Base-by-base conservation (phyloP, 1,284 basidiomycete species). In the Microbotryum intermedium region DNA sequence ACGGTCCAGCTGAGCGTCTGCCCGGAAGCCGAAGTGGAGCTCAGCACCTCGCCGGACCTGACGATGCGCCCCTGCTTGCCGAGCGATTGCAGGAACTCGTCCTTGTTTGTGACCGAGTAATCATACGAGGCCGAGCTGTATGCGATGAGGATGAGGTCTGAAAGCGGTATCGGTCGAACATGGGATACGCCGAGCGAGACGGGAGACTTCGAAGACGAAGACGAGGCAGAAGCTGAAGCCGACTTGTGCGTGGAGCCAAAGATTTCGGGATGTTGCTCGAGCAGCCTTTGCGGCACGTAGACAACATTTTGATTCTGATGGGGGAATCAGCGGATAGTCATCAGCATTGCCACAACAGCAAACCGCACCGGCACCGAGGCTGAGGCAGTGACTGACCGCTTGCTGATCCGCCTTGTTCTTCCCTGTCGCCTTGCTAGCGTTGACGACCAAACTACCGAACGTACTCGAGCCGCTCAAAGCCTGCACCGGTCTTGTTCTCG, bases 61-160 rank as follows among this genome's bases (percentile, higher is more conserved):
- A 69, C 49, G 34, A 74, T 60, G 20, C 60, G 62, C 2, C 29
- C 56, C 3, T 55, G 20, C 23, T 53, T 30, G 9, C 52, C 49
- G 5, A 72, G 60, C 2, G 26, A 39, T 4, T 48, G 29, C 11
- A 61, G 23, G 29, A 65, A 50, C 7, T 46, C 42, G 11, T 47
- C 13, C 5, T 48, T 29, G 4, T 39, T 16, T 1, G 56, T 53
- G 1, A 67, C 50, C 0, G 66, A 57, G 13, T 57, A 51, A 20
- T 53, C 42, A 34, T 72, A 68, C 1, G 72, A 46, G 6, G 62
- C n/a, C 13, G 25, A 7, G 11, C 70, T 56, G 3, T 65, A 53
- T 0, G 74, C 69, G 57, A 75, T 71, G 13, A 77, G 66, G 42
- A 76, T 70, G 21, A 71, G 66, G 1, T 73, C 67, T 3, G 67